Evolutionary conservation across 352 stramenopile genomes (phyloP).

Genomic region (Pythium angustatum): DNA sequence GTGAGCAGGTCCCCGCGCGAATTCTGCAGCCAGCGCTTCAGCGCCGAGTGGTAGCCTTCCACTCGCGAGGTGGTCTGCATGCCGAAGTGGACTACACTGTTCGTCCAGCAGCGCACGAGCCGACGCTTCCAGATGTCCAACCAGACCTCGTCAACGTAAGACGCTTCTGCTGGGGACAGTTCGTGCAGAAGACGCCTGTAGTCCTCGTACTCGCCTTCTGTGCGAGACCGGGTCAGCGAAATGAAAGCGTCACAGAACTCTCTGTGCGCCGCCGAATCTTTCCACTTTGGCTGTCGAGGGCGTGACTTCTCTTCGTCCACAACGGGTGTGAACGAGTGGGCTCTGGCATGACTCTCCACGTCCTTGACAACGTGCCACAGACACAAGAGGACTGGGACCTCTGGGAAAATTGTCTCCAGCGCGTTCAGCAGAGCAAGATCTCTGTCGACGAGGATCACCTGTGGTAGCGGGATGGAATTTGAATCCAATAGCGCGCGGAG

Average conservation of each 20-base stretch:
- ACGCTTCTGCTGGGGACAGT: background rate
- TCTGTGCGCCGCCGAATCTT: background rate
- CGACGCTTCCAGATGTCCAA: slow-evolving; percentile 24
- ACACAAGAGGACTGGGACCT: slow-evolving; percentile 18
- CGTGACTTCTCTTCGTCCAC: background rate
- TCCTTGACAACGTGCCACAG: slow-evolving; percentile 29
- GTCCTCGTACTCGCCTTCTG: slow-evolving; percentile 11
- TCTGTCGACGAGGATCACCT: slow-evolving; percentile 21
- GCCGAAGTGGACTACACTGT: slow-evolving; percentile 15
- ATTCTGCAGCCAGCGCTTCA: slow-evolving; percentile 21
- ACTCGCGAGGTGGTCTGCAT: slow-evolving; percentile 28
- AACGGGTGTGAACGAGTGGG: background rate
- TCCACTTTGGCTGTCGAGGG: background rate
- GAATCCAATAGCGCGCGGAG: slow-evolving; percentile 3
- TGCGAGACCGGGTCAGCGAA: background rate
- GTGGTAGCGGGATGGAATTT: slow-evolving; percentile 2
- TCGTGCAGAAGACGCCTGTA: background rate
- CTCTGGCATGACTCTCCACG: slow-evolving; percentile 22
- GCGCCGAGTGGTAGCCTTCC: slow-evolving; percentile 24
- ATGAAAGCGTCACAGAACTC: background rate
- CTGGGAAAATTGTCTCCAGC: slow-evolving; percentile 14
- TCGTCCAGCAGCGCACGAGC: slow-evolving; percentile 27
- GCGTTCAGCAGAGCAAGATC: slow-evolving; percentile 27
- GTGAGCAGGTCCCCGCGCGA: slow-evolving; percentile 18
- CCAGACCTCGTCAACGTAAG: slow-evolving; percentile 26